Evolutionary conservation across 495 filamentous ascomycete species (phyloP).

Genomic region (Aspergillus olivimuriae): DNA sequence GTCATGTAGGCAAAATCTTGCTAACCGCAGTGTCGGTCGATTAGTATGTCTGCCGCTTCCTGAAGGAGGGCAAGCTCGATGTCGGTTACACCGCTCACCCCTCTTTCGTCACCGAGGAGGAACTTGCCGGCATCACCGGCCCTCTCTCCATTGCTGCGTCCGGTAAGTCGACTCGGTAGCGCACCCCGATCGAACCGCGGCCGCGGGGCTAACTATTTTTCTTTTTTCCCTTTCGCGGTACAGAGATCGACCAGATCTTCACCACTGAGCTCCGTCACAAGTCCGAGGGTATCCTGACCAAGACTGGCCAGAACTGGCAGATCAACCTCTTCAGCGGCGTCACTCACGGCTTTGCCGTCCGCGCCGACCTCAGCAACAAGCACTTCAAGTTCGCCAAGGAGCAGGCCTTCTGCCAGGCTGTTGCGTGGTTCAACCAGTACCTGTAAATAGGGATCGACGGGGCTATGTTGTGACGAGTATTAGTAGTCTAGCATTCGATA

Average conservation of each 20-base stretch:
- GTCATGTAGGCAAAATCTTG: neutral
- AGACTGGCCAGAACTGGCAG: conserved; percentile 65
- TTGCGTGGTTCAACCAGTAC: conserved; percentile 68
- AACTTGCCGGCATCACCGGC: conserved; percentile 62
- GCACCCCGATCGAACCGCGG: too few species aligned
- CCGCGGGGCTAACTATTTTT: too few species aligned
- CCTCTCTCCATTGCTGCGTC: conserved; percentile 73
- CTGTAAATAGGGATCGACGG: conserved; percentile 29
- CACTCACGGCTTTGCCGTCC: conserved; percentile 73
- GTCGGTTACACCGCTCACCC: conserved; percentile 75
- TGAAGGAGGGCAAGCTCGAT: conserved; percentile 45
- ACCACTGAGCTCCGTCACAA: conserved; percentile 63
- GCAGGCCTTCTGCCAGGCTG: conserved; percentile 75
- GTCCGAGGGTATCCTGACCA: conserved; percentile 53
- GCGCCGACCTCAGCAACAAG: conserved; percentile 55
- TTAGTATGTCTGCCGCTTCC: conserved; percentile 38
- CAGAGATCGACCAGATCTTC: conserved; percentile 64
- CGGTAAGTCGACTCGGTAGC: too few species aligned
- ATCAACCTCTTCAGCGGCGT: conserved; percentile 76
- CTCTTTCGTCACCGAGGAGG: conserved; percentile 67
- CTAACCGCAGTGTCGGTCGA: conserved; percentile 1
- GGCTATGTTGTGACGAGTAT: neutral
- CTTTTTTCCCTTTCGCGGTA: too few species aligned
- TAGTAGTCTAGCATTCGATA: neutral
- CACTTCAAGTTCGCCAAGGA: conserved; percentile 72